Base-by-base conservation (phyloP, 441 rosid species). In the Gossypium trilobum region DNA sequence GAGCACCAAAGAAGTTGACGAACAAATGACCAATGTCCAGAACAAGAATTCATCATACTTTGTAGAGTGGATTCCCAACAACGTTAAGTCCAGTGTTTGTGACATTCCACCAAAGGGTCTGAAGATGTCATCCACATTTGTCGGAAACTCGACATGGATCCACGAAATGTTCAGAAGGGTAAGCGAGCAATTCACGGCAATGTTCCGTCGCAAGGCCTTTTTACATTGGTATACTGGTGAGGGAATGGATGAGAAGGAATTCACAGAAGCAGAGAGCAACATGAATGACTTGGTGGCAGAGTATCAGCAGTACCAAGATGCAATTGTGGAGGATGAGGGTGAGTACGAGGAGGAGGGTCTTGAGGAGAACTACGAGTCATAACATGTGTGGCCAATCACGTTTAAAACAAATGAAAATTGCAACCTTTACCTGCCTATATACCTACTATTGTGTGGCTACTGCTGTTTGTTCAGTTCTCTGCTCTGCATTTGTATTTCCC, bases 1-100 rank as follows among this genome's bases (percentile, higher is more conserved):
- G 95, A 93, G 98, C 86, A 92, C 98, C 56, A 91, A 92, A 71
- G 96, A 90, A 79, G 97, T 90, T 19, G 97, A 92, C 71, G 96
- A 92, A 73, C 97, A 92, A 79, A 88, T 92, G 81, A 76, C 89
- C 9, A 92, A 90, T 67, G 97, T 92, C 59, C 97, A 92, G 85
- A 92, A 92, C 86, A 92, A 92, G 79, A 92, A 92, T 78, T 92
- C 97, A 0, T 92, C 96, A 0, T 92, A 92, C 84, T 92, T 92
- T 14, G 97, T 92, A 31, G 97, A 92, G 78, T 92, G 97, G 97
- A 92, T 92, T 54, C 97, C 97, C 1, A 89, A 92, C 84, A 92
- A 92, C 50, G 95, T 92, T 65, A 92, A 92, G 81, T 89, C 97
- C 8, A 89, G 93, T 33, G 96, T 90, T 39, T 92, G 97, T 36